Evolutionary conservation across 1,284 basidiomycete species (phyloP).

Genomic region (Irpex sp.): DNA sequence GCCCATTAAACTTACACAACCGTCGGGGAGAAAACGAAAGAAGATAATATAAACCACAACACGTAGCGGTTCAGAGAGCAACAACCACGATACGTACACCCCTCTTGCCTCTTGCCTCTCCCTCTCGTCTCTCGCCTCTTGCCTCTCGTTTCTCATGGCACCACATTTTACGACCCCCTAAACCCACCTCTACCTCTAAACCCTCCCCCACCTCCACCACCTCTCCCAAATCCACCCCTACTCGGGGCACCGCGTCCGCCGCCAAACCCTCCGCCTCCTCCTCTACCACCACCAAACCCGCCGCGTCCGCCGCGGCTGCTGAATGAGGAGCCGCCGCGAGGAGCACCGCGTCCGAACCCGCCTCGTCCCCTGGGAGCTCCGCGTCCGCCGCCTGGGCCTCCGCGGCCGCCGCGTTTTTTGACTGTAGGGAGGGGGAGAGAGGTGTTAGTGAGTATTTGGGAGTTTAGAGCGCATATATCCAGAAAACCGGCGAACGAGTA

Average conservation of each 20-base stretch:
- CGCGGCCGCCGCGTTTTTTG: conserved; percentile 13
- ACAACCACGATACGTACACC: too few relatives aligned
- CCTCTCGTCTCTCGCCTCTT: too few relatives aligned
- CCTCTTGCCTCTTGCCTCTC: too few relatives aligned
- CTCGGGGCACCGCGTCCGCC: conserved; percentile 33
- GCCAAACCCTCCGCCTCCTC: conserved; percentile 36
- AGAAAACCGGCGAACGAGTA: conserved; percentile 6
- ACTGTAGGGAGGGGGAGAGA: conserved; percentile 37
- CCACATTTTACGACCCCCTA: conserved; percentile 39
- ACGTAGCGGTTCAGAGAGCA: too few relatives aligned
- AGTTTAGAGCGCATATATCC: conserved; percentile 6
- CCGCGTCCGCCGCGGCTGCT: conserved; percentile 45
- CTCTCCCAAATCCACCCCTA: conserved; percentile 32
- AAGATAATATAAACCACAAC: too few relatives aligned
- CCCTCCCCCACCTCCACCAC: conserved; percentile 39
- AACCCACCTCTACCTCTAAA: conserved; percentile 29
- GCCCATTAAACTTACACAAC: too few relatives aligned
- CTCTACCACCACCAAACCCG: conserved; percentile 32
- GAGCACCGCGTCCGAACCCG: conserved; percentile 31
- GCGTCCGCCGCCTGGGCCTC: conserved; percentile 7
- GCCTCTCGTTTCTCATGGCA: too few relatives aligned
- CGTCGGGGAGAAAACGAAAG: too few relatives aligned
- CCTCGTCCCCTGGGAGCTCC: conserved; percentile 8
- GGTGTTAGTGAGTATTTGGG: neutral
- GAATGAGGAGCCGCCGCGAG: conserved; percentile 37